Base-by-base conservation (phyloP, 345 rosid genomes). In the Camelina hispida region DNA sequence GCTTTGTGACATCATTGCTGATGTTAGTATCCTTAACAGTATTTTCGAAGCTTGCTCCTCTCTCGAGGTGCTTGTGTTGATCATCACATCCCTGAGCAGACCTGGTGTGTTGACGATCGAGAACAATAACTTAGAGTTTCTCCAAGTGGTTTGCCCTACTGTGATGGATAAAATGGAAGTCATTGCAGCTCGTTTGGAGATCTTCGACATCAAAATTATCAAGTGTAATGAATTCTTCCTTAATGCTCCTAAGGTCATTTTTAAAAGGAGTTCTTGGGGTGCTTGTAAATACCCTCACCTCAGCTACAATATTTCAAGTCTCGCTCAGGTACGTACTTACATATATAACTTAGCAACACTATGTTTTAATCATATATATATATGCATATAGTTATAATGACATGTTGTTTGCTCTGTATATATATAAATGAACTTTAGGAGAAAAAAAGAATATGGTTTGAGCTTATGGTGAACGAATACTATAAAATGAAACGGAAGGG, bases 1-100 rank as follows among this genome's bases (percentile, higher is more conserved):
- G 73, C 61, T 75, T 15, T 6, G 9, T 2, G 12, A 59, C 53
- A 75, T 28, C 44, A 10, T 17, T 4, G 0, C 16, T 4, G 11
- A 10, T 13, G 47, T 34, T 50, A 18, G 16, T 25, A 51, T n/a
- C 53, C 51, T 74, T 15, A 37, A 14, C 51, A 7, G 4, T 0
- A 50, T 74, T 57, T 12, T 74, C 0, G 51, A 15, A 35, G 23
- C 23, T 74, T 74, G 78, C 23, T 16, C 72, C n/a, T 74, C 72
- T 43, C 72, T 74, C 37, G 72, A 57, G 60, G 53, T 58, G 16
- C 20, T 66, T 67, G 43, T 74, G 8, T 37, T 74, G 67, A 44
- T 37, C 3, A 40, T 66, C 53, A 2, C 32, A 16, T 4, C 16
- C 17, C 9, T 35, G 8, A 8, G 0, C 3, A 30, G 2, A 7